Base-by-base conservation (phyloP, 352 stramenopile genomes). In the Globisporangium spiculum region DNA sequence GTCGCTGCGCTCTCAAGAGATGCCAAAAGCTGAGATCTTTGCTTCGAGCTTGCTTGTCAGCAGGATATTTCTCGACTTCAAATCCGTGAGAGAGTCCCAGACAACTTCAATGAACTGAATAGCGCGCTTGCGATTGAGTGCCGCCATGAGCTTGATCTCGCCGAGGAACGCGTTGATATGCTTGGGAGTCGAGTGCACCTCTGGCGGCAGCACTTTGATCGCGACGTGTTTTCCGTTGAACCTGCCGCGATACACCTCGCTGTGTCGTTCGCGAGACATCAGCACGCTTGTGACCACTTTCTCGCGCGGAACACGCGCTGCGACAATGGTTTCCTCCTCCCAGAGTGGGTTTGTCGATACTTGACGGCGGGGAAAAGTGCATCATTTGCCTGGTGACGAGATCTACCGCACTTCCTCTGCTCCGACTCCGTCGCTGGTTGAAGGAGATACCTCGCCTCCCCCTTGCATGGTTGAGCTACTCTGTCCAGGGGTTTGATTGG, bases 31-130 rank as follows among this genome's bases (percentile, higher is more conserved):
- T 16, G 78, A 78, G 70, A 90, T 38, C 46, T 89, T 89, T 26
- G 82, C 76, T 24, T 80, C 62, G 53, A 68, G 67, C 1, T 73
- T 53, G 1, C 56, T 52, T 6, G 68, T 64, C 30, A 90, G 63
- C 10, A 90, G 61, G 32, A 89, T 76, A 60, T 90, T 90, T 65
- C 77, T 81, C 1, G 80, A 89, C 64, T 89, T 90, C 46, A 90
- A 67, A 48, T 90, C 0, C 74, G 75, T 77, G 57, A 81, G 69
- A 32, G 71, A 75, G 7, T 79, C 76, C 81, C 84, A 93, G 16
- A 80, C 83, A 26, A 90, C 83, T 5, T 83, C 83, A 30, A 91
- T 72, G 48, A 93, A 89, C 24, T 56, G 68, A 5, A 93, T 80
- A 46, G 91, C 86, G 56, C 80, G 80, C 41, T 76, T 71, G 65